Conservation (phyloP, 345 rosid species). For the Brassica rapa region DNA sequence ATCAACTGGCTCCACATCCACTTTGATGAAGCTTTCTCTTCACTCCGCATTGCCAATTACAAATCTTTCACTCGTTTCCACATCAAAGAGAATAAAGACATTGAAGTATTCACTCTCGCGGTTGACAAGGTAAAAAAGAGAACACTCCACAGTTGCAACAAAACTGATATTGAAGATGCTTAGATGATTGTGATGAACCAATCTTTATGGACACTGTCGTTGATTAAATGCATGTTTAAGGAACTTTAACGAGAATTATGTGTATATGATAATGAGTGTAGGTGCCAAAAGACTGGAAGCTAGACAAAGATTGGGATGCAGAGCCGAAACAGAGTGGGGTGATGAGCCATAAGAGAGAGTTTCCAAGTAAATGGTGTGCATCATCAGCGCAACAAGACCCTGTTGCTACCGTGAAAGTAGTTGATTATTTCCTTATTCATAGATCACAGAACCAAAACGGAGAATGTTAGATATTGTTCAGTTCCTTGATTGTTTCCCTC, state of each 20-base stretch:
- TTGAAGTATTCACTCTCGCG: conserved; percentile 93
- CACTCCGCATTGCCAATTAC: conserved; percentile 97
- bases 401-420: conserved; percentile 64
- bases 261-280: conserved; percentile 35
- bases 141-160: background rate
- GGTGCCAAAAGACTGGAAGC: conserved; percentile 96
- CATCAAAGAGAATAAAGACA: conserved; percentile 67
- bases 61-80: conserved; percentile 91
- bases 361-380: conserved; percentile 91
- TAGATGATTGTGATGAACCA: background rate
- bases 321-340: conserved; percentile 58
- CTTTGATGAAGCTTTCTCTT: conserved; percentile 98
- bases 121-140: conserved; percentile 72
- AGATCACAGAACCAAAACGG: conserved; percentile 45
- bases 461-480: conserved; percentile 39
- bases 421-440: conserved; percentile 65
- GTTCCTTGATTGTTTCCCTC: conserved; percentile 28
- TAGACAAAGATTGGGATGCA: conserved; percentile 76
- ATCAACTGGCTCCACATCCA: conserved; percentile 97
- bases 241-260: conserved; percentile 1
- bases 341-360: conserved; percentile 59
- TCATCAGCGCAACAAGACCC: conserved; percentile 63
- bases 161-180: conserved; percentile 4
- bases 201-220: background rate
- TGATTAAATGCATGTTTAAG: background rate